Base-by-base conservation (phyloP, 2,329 filamentous ascomycete genomes). In the Xylariaceae sp. region DNA sequence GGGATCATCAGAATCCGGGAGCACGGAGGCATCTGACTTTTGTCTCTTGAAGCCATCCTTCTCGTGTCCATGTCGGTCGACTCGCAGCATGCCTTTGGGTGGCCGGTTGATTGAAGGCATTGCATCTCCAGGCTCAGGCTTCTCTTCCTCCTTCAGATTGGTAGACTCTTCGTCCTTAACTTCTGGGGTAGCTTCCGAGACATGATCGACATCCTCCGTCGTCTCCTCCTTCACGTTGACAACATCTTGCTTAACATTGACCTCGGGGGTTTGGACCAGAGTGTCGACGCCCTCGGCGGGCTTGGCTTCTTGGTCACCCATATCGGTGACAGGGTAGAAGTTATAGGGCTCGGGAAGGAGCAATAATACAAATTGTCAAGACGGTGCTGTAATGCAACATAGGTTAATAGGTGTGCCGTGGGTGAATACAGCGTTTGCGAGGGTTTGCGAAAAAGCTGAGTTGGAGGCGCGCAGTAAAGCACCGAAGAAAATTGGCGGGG, bases 1-100 rank as follows among this genome's bases (percentile, higher is more conserved):
- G 1, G 89, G 89, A 73, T 97, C 90, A 66, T 89, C 86, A 20
- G 88, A 89, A 70, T 91, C 87, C 50, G 86, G 78, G 62, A 85
- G 83, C 37, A 79, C 73, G 47, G 85, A 86, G 48, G 90, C 82
- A 67, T 92, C 87, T 55, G 88, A 90, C 74, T 90, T 91, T 20
- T 60, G 21, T 45, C 57, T 80, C 65, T 89, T 88, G 65, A 85
- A 84, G 63, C 68, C 70, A 63, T 77, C 71, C 32, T 75, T 70
- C 48, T 67, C 61, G 57, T 78, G 70, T 54, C 72, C 47, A 71
- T 68, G 60, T 73, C 75, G 32, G 72, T 78, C 52, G 73, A 81
- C 76, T 77, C 63, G 79, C 55, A 81, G 72, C 53, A 81, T 75
- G 16, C 64, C 64, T 54, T 63, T 48, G n/a, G 69, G 67, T 18